Conservation (phyloP, 139 green algal species). For the Limnomonas spitsbergensis region DNA sequence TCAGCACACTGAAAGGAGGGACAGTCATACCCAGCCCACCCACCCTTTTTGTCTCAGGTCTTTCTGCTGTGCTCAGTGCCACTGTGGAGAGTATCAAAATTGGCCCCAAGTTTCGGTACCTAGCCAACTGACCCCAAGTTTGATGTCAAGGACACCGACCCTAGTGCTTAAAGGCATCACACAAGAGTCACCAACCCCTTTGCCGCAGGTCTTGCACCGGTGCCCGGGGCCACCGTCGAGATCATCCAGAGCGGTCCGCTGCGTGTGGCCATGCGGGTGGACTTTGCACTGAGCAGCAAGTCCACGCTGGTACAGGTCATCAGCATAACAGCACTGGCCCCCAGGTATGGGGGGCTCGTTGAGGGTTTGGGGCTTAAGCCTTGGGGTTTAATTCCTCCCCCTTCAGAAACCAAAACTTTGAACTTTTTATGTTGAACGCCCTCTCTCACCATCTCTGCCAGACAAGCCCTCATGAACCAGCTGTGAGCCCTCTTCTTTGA, state of each 20-base stretch:
- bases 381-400: too few relatives aligned
- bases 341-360: constrained; percentile 8
- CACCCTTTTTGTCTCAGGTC: too few relatives aligned
- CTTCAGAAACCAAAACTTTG: too few relatives aligned
- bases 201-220: not conserved
- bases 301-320: constrained; percentile 26
- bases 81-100: too few relatives aligned
- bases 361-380: too few relatives aligned
- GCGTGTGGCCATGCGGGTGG: constrained; percentile 11
- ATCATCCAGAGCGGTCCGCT: constrained; percentile 32
- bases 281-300: not conserved
- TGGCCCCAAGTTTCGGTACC: too few relatives aligned
- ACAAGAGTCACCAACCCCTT: not conserved
- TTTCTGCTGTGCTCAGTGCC: too few relatives aligned
- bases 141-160: not conserved
- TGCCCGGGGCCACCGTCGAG: not conserved
- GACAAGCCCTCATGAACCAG: too few relatives aligned
- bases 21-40: too few relatives aligned
- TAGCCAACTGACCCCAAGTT: not conserved
- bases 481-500: too few relatives aligned
- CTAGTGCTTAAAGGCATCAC: too few relatives aligned
- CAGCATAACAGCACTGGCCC: constrained; percentile 9
- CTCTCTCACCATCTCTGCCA: not conserved
- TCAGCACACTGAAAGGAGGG: too few relatives aligned
- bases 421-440: not conserved